Percentiles rank a stretch among this genome's conserved stretches.
Evolutionary conservation across 2,329 filamentous ascomycete genomes (phyloP).

Genomic region (Sclerotinia borealis): DNA sequence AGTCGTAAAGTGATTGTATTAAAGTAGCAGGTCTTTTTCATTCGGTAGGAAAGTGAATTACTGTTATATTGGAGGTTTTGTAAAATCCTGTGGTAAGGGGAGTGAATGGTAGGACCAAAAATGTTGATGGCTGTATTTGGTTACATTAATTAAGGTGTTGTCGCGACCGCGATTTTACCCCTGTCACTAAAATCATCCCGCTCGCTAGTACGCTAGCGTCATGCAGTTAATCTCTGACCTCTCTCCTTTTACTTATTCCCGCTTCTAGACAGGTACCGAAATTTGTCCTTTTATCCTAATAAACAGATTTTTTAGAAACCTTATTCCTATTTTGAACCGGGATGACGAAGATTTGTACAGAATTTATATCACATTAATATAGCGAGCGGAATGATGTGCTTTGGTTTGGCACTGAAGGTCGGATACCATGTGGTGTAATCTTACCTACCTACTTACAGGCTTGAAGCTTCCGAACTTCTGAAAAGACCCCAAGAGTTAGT

Average conservation of each 20-base stretch:
- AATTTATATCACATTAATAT: background rate
- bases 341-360: background rate
- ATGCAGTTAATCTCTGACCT: background rate
- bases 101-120: constrained; percentile 17
- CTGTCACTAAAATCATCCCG: constrained; percentile 6
- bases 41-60: constrained; percentile 16
- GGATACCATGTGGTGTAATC: background rate
- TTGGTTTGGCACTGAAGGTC: background rate
- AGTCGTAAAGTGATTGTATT: constrained; percentile 1
- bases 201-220: constrained; percentile 4
- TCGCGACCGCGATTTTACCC: constrained; percentile 13
- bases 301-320: too few species aligned
- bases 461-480: background rate
- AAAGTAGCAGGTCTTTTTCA: constrained; percentile 15
- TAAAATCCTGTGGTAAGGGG: background rate
- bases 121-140: constrained; percentile 18
- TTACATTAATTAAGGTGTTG: constrained; percentile 10
- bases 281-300: too few species aligned
- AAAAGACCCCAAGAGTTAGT: background rate
- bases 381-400: too few species aligned
- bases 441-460: background rate
- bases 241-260: background rate
- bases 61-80: too few species aligned
- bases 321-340: too few species aligned
- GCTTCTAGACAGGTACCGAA: too few species aligned